Percentiles rank a stretch among this genome's conserved stretches.
Evolutionary conservation across 1,139 yeast species (phyloP).

Genomic region (Saccharomycopsis crataegensis): DNA sequence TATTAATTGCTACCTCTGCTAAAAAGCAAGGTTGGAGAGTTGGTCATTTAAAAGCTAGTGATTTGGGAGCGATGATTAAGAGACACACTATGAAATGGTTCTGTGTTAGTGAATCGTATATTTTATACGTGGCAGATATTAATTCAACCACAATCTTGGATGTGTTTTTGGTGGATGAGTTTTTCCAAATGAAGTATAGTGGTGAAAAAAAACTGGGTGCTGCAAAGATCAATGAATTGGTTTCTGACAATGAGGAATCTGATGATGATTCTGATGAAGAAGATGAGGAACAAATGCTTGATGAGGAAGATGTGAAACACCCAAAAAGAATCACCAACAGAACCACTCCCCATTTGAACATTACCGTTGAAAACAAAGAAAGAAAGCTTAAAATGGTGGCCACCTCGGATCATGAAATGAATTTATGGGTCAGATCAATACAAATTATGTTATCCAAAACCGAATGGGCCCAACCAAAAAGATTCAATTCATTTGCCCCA

Average conservation of each 20-base stretch:
- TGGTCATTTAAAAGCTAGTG: conserved; percentile 76
- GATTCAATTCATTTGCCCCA: conserved; percentile 93
- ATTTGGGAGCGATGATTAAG: conserved; percentile 75
- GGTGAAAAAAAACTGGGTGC: conserved; percentile 30
- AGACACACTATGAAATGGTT: conserved; percentile 93
- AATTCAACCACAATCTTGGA: conserved; percentile 84
- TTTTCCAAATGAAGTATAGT: conserved; percentile 49
- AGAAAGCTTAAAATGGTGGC: conserved; percentile 71
- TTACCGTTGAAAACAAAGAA: conserved; percentile 74
- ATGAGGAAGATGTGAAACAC: neutral
- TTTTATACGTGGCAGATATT: conserved; percentile 79
- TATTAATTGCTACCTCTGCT: conserved; percentile 76
- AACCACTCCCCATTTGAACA: conserved; percentile 37
- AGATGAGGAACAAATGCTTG: conserved; percentile 7
- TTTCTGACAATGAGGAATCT: conserved; percentile 33
- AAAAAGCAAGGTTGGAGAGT: conserved; percentile 94
- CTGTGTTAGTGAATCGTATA: conserved; percentile 73
- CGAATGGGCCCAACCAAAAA: conserved; percentile 62
- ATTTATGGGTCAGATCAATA: conserved; percentile 72
- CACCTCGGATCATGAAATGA: conserved; percentile 61
- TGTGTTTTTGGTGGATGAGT: conserved; percentile 75
- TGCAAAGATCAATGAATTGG: conserved; percentile 20
- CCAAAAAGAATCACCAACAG: neutral
- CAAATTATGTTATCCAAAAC: conserved; percentile 60
- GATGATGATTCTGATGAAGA: conserved; percentile 28